Evolutionary conservation across 108 stramenopile genomes (phyloP), one percentile per base, ranked within the genome.

Genomic region (Ochromonas danica): DNA sequence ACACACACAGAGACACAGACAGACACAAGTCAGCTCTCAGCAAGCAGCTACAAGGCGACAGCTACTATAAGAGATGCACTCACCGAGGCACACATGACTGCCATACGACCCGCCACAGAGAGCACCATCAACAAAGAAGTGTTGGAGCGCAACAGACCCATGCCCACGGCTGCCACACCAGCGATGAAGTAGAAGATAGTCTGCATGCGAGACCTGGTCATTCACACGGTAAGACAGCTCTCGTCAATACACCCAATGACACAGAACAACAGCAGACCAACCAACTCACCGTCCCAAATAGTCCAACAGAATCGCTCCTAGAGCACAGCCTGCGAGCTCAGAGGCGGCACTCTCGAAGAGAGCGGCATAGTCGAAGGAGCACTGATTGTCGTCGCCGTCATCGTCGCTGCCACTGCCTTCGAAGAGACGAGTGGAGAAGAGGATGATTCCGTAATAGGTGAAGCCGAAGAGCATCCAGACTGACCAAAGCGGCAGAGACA

Each of bases 381-480:
- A 75, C 6, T 6, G 6, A 40, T 22, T 31, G 22, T 70, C 67
- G 33, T 70, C 67, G 33, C 33, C 22, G 10, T 31, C 67, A 22
- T 70, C 67, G 41, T 75, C 72, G 22, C 67, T 70, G 10, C 51
- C 51, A 75, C 41, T 33, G 25, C 38, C 31, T 14, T 6, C 6
- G 38, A 14, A 75, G 14, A 45, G 27, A 17, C 72, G 36, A 6
- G 40, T 75, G 22, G 38, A 3, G 31, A 42, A 75, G 3, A 75
- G 25, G 3, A 75, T 60, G 31, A 60, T 3, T 28, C 72, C 72
- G 38, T 75, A 75, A 33, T 75, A 75, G 6, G 72, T 75, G 51
- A 75, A 75, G 10, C 72, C 72, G 38, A 75, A 75, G 10, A 45
- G 51, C 10, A 27, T 10, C 72, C 72, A 75, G 10, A 75, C 40